phyloP scores from a whole-genome alignment of 2,329 filamentous ascomycete genomes.

The Diaporthe destruens region DNA sequence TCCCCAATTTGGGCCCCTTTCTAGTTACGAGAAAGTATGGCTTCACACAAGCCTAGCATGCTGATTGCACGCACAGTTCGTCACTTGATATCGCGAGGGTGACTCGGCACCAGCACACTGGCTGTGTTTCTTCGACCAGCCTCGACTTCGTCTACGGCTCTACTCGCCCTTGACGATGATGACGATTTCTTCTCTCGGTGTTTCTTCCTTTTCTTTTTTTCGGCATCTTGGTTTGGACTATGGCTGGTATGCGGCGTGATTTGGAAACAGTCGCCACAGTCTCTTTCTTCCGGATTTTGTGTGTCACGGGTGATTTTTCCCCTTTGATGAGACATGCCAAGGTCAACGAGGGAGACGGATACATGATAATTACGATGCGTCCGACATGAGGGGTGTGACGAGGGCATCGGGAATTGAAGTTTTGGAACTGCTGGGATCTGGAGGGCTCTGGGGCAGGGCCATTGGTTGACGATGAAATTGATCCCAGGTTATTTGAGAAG shows the following conservation, averaged over 20 bases:
- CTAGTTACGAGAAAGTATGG: not conserved
- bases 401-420: not conserved
- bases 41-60: not conserved
- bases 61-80: not conserved
- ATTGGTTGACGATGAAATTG: not conserved
- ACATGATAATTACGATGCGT: not conserved
- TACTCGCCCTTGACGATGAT: not conserved
- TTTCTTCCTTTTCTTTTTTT: not conserved
- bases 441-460: slow-evolving; percentile 13
- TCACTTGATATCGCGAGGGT: not conserved
- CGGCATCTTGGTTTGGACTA: slow-evolving; percentile 1
- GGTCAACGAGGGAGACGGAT: not conserved
- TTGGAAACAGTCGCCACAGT: not conserved
- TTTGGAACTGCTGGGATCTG: not conserved
- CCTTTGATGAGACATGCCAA: not conserved
- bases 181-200: not conserved
- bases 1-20: not conserved
- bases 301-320: not conserved
- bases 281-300: not conserved
- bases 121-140: not conserved
- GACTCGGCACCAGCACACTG: not conserved
- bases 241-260: not conserved
- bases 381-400: not conserved
- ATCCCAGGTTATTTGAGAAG: not conserved
- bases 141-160: not conserved